Conservation (phyloP, 306 rosid genomes). For the Cicer cuneatum region DNA sequence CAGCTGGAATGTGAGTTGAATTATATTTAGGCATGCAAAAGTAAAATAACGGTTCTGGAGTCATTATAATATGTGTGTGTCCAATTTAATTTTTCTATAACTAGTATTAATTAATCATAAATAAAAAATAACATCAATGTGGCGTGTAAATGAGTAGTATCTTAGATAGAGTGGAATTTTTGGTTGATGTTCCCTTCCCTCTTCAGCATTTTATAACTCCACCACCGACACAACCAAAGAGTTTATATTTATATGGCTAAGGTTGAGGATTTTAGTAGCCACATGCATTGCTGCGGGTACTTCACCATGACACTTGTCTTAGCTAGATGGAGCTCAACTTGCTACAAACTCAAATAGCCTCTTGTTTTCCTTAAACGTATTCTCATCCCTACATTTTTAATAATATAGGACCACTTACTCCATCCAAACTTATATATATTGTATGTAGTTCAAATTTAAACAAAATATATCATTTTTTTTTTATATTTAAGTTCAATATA, state of each 20-base stretch:
- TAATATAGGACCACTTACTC: neutral
- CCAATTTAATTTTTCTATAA: neutral
- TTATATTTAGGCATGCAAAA: no score
- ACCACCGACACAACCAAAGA: neutral
- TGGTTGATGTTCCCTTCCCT: neutral
- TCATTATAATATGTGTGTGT: no score
- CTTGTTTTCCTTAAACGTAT: neutral
- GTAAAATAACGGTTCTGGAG: no score
- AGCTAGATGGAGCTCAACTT: neutral
- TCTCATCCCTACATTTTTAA: neutral
- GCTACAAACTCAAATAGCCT: neutral
- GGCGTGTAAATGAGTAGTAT: neutral
- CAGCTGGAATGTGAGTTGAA: no score
- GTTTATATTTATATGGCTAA: neutral
- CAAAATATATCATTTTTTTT: no score
- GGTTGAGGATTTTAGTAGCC: neutral
- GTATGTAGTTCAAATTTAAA: no score
- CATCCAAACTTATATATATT: no score
- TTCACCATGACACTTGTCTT: slow-evolving; percentile 1
- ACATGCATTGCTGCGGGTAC: neutral
- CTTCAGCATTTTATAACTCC: neutral
- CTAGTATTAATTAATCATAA: neutral
- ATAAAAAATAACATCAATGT: neutral
- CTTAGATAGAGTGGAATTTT: neutral
- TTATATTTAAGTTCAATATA: no score